phyloP scores from a whole-genome alignment of 148 eudicot genomes.

The Fagopyrum tataricum region DNA sequence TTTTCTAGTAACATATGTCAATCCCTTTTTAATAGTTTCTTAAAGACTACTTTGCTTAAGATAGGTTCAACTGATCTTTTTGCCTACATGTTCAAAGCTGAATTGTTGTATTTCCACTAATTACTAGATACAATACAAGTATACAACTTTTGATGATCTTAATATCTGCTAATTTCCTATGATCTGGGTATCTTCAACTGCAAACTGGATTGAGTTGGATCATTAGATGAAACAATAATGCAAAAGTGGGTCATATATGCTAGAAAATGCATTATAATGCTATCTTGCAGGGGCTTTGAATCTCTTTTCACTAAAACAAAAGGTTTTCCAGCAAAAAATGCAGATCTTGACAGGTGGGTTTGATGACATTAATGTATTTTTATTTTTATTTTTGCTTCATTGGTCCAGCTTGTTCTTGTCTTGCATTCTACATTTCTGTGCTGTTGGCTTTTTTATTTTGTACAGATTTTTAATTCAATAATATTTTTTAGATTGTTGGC shows the following conservation, averaged over 20 bases:
- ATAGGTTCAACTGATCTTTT: neutral
- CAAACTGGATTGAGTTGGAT: neutral
- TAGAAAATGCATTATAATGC: neutral
- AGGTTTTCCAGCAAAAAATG: neutral
- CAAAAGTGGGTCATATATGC: neutral
- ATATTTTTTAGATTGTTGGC: neutral
- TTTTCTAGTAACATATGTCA: conserved; percentile 3
- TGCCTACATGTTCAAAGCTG: neutral
- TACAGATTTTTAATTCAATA: neutral
- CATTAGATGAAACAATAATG: neutral
- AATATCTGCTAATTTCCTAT: neutral
- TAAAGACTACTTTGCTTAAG: neutral
- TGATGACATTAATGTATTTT: neutral
- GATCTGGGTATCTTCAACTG: neutral
- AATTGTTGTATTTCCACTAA: conserved; percentile 8
- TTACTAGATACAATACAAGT: neutral
- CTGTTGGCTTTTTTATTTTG: neutral
- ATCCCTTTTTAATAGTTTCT: conserved; percentile 18
- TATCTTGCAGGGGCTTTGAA: conserved; percentile 6
- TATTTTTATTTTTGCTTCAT: neutral
- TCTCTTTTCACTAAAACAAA: neutral
- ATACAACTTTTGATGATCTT: neutral
- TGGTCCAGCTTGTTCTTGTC: conserved; percentile 4
- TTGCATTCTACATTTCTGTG: neutral
- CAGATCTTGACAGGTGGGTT: neutral